These are phyloP conservation scores for Amborella trichopoda DNA, from an alignment of 164 flowering plant species.

Conservation along the genomic window DNA sequence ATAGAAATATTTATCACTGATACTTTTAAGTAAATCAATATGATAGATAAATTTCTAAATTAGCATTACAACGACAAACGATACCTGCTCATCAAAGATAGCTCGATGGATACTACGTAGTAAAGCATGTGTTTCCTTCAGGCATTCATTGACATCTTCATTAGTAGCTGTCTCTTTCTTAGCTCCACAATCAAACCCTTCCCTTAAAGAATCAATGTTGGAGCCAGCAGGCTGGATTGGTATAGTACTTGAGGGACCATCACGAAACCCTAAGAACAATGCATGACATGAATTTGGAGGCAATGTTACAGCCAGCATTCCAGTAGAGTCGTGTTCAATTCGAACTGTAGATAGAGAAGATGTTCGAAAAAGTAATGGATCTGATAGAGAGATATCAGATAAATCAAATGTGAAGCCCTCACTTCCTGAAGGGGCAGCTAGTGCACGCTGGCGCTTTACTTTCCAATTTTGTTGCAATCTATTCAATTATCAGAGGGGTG, in stretches of 20 bases:
- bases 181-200: slow-evolving; percentile 13
- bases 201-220: slow-evolving; percentile 9
- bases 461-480: slow-evolving; percentile 99
- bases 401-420: slow-evolving; percentile 90
- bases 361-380: slow-evolving; percentile 43
- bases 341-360: slow-evolving; percentile 50
- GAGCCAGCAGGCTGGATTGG: slow-evolving; percentile 11
- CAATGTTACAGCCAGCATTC: slow-evolving; percentile 71
- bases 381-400: slow-evolving; percentile 50
- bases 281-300: slow-evolving; percentile 61
- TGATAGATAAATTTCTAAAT: too few relatives aligned
- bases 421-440: slow-evolving; percentile 46
- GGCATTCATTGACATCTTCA: slow-evolving; percentile 30
- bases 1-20: too few relatives aligned
- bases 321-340: slow-evolving; percentile 75
- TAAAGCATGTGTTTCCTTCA: slow-evolving; percentile 43
- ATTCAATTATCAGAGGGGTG: slow-evolving; percentile 17
- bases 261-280: slow-evolving; percentile 58
- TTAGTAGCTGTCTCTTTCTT: slow-evolving; percentile 38
- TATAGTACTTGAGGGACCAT: slow-evolving; percentile 18
- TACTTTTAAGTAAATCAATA: too few relatives aligned
- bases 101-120: slow-evolving; percentile 76
- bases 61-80: neutral
- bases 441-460: slow-evolving; percentile 74
- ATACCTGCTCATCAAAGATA: slow-evolving; percentile 82